Evolutionary conservation across 106 monocot species (phyloP), one percentile per base, ranked within the genome.

Genomic region (Iris macrosiphon): DNA sequence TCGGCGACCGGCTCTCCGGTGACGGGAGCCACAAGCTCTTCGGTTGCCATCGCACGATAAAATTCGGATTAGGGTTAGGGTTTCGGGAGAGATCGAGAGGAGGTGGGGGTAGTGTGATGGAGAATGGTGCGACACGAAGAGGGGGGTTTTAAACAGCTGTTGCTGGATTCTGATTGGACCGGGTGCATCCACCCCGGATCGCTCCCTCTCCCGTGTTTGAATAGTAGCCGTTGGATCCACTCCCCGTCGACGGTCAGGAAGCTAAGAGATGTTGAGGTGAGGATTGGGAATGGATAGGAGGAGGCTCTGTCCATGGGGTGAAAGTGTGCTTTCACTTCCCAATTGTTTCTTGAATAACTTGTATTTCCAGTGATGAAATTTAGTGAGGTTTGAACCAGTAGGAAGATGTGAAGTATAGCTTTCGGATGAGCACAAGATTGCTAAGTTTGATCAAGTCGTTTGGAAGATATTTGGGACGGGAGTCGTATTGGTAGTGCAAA

Each of bases 121-220:
- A 34, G 6, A 32, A 35, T 35, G 34, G 40, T 19, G 42, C 3
- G 20, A 8, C 13, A 51, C 13, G 22, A 10, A 10, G 9, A 2
- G 17, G 13, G 14, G 31, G 63, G 40, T 13, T 45, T 73, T 73
- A 72, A 52, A 72, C 68, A 76, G 10, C 35, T 13, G 14, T 31
- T 11, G 16, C 9, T n/a, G 52, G n/a, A n/a, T n/a, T n/a, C n/a
- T 77, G 40, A 82, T 82, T 82, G 77, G 82, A 43, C 5, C 19
- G 21, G 0, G 1, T 10, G 4, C 11, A 1, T 8, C 16, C 10
- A 55, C 33, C 60, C 13, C 69, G 73, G 77, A 77, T 82, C 65
- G 22, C 3, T 20, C 18, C n/a, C 28, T 7, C 20, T 4, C 2
- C 0, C 2, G 12, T 13, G n/a, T 68, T 77, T 40, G 44, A 82